A percentile compares a stretch with the other conserved stretches of the same genome.
Conservation (phyloP, 1,284 basidiomycete species). For the Volvariella volvacea region DNA sequence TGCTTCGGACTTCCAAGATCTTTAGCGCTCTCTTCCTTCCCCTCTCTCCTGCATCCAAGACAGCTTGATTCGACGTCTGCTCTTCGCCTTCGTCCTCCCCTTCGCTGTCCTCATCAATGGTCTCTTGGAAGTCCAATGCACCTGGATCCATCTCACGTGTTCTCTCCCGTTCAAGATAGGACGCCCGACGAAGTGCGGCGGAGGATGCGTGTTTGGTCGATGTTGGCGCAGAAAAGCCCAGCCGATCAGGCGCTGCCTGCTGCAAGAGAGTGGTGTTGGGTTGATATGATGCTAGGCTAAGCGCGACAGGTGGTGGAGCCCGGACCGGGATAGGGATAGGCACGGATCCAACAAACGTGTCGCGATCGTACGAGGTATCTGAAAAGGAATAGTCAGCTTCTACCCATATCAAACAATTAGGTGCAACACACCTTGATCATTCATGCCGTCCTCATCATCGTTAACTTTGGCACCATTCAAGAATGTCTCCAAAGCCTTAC, state of each 20-base stretch:
- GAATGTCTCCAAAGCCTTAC: constrained; percentile 59
- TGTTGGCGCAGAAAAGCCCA: constrained; percentile 18
- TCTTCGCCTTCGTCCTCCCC: constrained; percentile 34
- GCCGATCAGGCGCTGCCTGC: constrained; percentile 18
- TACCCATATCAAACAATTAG: too few species aligned
- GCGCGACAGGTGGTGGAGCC: constrained; percentile 25
- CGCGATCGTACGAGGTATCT: too few species aligned
- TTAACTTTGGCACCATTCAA: constrained; percentile 35
- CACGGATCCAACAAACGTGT: constrained; percentile 34
- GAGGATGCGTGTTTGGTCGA: constrained; percentile 28
- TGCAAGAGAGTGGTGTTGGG: constrained; percentile 36
- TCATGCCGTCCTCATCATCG: neutral
- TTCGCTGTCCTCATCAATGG: constrained; percentile 36
- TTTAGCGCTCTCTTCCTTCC: constrained; percentile 54
- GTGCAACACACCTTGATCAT: too few species aligned
- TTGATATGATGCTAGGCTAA: constrained; percentile 49
- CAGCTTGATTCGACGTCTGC: constrained; percentile 24
- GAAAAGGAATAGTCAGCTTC: too few species aligned
- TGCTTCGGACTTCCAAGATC: constrained; percentile 58
- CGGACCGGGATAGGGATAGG: constrained; percentile 51
- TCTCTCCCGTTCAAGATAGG: constrained; percentile 63
- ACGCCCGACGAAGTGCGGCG: constrained; percentile 44
- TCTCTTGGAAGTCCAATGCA: constrained; percentile 48
- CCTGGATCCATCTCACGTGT: constrained; percentile 60
- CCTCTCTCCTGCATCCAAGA: constrained; percentile 30